Conservation (phyloP, 169 alveolate genomes). For the Cryptosporidium sp. region DNA sequence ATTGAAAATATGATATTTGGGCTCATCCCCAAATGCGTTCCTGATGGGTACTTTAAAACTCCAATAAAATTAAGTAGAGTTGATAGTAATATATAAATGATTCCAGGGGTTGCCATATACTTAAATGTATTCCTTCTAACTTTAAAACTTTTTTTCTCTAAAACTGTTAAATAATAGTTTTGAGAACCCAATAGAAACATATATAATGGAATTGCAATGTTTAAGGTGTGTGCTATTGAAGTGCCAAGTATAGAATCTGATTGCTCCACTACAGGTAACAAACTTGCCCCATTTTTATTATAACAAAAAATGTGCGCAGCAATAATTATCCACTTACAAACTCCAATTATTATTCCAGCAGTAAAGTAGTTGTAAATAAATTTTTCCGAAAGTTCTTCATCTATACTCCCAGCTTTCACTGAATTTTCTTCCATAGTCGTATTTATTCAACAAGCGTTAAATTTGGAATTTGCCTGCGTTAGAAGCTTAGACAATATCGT, state of each 20-base stretch:
- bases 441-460: not conserved
- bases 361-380: not conserved
- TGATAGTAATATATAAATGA: not conserved
- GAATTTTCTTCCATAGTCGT: not conserved
- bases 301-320: not conserved
- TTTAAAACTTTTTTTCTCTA: not conserved
- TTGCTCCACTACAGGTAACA: not conserved
- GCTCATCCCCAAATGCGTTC: not conserved
- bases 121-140: not conserved
- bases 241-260: not conserved
- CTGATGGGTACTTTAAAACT: not conserved
- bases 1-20: not conserved
- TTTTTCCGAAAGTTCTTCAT: constrained; percentile 1
- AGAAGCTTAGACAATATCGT: constrained; percentile 4
- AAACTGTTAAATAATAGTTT: constrained; percentile 6
- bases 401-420: not conserved
- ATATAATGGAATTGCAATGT: not conserved
- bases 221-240: not conserved
- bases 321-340: constrained; percentile 11
- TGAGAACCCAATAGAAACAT: constrained; percentile 14
- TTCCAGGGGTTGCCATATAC: not conserved
- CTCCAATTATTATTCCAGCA: not conserved
- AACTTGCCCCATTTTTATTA: not conserved
- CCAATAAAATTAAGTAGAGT: not conserved
- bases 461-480: not conserved